Base-by-base conservation (phyloP, 352 stramenopile genomes). In the Phytophthora sojae region DNA sequence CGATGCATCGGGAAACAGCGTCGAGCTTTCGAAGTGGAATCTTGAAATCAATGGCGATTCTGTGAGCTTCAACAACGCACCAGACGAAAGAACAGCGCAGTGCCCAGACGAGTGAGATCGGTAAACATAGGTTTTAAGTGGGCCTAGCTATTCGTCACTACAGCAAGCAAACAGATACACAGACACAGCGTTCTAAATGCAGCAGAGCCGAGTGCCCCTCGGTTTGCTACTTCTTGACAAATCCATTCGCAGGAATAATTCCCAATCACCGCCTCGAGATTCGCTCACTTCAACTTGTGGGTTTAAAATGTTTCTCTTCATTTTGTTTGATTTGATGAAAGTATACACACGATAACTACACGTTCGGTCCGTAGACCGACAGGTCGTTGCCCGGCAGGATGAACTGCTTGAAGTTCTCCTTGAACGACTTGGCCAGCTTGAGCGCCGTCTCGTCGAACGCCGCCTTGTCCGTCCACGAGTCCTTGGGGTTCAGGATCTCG, bases 401-500 rank as follows among this genome's bases (percentile, higher is more conserved):
- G 66, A 93, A 96, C 78, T 96, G 83, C 77, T 85, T 90, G 73
- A 96, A 96, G 79, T 96, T 93, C 14, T 92, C 82, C 57, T 88
- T 82, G 70, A 96, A 96, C 69, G 86, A 81, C 57, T 75, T 75
- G 50, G 88, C 88, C 61, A 96, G 78, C 75, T 94, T 94, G 61
- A 83, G 75, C 37, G 86, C 83, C 67, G 84, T 92, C 35, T 85
- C 82, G 52, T 90, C 81, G 67, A 93, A 96, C 35, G 84, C 83
- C n/a, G 59, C 79, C 80, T 96, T 94, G 82, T 94, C 84, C 7
- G 61, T 78, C 88, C 88, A 96, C 49, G 86, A 83, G 65, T 93
- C 87, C 67, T 80, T 83, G 21, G 86, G 85, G 75, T 91, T 89
- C 64, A 92, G 71, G 66, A 93, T 89, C 71, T 92, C 85, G 23